Conservation (phyloP, 495 filamentous ascomycete genomes). For the Terfezia boudieri region DNA sequence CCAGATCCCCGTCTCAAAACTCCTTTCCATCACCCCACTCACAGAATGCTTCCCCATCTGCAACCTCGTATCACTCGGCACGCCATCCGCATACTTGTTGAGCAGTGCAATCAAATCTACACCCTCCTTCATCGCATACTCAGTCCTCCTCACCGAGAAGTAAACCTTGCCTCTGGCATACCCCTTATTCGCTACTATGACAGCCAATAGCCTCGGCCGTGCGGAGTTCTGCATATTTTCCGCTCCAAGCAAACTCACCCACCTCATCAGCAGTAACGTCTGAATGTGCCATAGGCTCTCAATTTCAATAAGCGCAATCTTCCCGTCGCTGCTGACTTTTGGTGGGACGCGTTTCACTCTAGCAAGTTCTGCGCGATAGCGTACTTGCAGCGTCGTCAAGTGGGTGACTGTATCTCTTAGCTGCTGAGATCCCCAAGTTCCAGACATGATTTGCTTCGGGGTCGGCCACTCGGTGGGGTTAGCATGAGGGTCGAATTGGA, state of each 20-base stretch:
- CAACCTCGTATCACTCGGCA: conserved; percentile 22
- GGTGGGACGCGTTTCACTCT: conserved; percentile 31
- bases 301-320: conserved; percentile 34
- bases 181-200: conserved; percentile 36
- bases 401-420: not conserved
- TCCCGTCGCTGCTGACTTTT: conserved; percentile 33
- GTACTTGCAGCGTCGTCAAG: not conserved
- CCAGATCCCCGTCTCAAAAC: conserved; percentile 30
- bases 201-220: conserved; percentile 11
- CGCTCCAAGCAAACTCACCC: conserved; percentile 30
- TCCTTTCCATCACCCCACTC: conserved; percentile 33
- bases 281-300: conserved; percentile 32
- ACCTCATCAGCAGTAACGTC: conserved; percentile 35
- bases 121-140: conserved; percentile 23
- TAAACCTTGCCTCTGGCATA: conserved; percentile 33
- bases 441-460: conserved; percentile 26
- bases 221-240: conserved; percentile 22
- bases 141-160: conserved; percentile 35
- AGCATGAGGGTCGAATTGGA: conserved; percentile 18
- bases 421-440: conserved; percentile 17
- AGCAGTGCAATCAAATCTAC: conserved; percentile 34
- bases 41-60: conserved; percentile 34
- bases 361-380: conserved; percentile 33
- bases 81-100: conserved; percentile 16
- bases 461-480: conserved; percentile 5